Conservation (phyloP, 805 yeast genomes). For the Sungouiella thailandica region DNA sequence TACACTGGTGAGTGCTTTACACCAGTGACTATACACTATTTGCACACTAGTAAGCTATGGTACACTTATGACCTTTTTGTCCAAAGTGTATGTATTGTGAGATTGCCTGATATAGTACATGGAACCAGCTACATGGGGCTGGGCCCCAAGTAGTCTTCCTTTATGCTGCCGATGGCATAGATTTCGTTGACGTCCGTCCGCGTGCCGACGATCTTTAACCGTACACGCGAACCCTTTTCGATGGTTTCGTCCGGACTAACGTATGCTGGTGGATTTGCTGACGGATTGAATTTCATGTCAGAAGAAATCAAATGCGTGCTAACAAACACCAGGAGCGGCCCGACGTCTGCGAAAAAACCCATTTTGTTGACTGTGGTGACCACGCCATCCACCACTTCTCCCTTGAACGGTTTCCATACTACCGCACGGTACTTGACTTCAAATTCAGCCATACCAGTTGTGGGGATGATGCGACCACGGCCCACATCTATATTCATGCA, state of each 20-base stretch:
- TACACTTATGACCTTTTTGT: too few relatives aligned
- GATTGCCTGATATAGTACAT: slow-evolving; percentile 13
- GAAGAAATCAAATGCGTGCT: slow-evolving; percentile 92
- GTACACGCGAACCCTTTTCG: slow-evolving; percentile 87
- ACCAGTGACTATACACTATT: too few relatives aligned
- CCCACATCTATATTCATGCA: slow-evolving; percentile 94
- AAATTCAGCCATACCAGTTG: slow-evolving; percentile 92
- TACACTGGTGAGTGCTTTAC: too few relatives aligned
- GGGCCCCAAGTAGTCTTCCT: slow-evolving; percentile 96
- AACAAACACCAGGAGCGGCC: slow-evolving; percentile 91
- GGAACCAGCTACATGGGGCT: slow-evolving; percentile 30
- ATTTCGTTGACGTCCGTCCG: slow-evolving; percentile 96
- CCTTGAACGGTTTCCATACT: slow-evolving; percentile 98
- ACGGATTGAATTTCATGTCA: slow-evolving; percentile 89
- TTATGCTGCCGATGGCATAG: slow-evolving; percentile 95
- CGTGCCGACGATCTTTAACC: slow-evolving; percentile 95
- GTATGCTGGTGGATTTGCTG: slow-evolving; percentile 97
- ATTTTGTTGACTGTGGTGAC: slow-evolving; percentile 90
- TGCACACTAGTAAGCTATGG: too few relatives aligned
- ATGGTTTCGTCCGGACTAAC: slow-evolving; percentile 92
- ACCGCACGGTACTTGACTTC: slow-evolving; percentile 95
- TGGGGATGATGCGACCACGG: slow-evolving; percentile 85
- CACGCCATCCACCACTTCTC: slow-evolving; percentile 96
- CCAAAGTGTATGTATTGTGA: too few relatives aligned
- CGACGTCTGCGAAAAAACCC: slow-evolving; percentile 98